Evolutionary conservation across 129 eudicot species (phyloP).

Genomic region (Mikania micrantha): DNA sequence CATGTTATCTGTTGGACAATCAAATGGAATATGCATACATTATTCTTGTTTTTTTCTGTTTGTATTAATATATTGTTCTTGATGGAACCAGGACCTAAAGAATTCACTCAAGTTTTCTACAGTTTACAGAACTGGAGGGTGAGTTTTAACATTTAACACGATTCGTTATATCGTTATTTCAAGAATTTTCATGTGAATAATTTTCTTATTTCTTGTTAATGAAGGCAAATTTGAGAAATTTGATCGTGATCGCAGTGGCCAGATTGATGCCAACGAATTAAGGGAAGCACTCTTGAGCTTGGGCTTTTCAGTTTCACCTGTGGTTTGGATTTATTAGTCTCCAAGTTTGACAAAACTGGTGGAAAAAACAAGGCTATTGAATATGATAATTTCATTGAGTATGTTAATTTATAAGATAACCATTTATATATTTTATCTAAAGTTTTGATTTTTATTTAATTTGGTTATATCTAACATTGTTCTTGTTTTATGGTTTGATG

Average conservation of each 20-base stretch:
- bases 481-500: not conserved
- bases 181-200: not conserved
- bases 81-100: constrained; percentile 69
- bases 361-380: constrained; percentile 74
- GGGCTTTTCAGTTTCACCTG: constrained; percentile 67
- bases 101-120: constrained; percentile 68
- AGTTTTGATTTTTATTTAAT: not conserved
- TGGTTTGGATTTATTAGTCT: constrained; percentile 64
- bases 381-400: constrained; percentile 96
- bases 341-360: constrained; percentile 79
- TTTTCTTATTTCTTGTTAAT: not conserved
- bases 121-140: constrained; percentile 96
- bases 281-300: constrained; percentile 78
- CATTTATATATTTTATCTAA: not conserved
- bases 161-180: not conserved
- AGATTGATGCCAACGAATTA: constrained; percentile 60
- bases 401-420: constrained; percentile 22
- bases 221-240: constrained; percentile 67
- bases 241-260: constrained; percentile 86
- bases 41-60: not conserved
- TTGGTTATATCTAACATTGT: constrained; percentile 10
- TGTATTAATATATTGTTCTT: constrained; percentile 11
- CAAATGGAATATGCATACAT: too few relatives aligned
- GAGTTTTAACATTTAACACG: constrained; percentile 15
- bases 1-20: too few relatives aligned